Evolutionary conservation across 2,329 filamentous ascomycete genomes (phyloP), one percentile per base, ranked within the genome.

Genomic region (Alternaria hordeiaustralica): DNA sequence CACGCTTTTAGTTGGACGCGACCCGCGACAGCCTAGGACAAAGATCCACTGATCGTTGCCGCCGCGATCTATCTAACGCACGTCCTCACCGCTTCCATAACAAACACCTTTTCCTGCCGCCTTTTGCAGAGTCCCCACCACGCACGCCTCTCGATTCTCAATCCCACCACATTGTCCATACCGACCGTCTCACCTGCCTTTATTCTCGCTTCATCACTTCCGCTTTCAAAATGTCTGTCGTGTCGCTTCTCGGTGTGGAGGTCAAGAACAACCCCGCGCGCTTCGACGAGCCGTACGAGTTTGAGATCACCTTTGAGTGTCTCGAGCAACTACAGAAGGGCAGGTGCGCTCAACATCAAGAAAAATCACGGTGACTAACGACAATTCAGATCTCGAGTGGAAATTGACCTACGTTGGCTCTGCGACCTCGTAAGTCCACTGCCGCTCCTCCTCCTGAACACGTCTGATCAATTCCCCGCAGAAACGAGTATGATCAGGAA

Each of bases 371-470:
- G 45, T 23, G 11, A 60, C 70, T 75, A 69, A 78, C 20, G 47
- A 55, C 47, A 56, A 15, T 33, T 20, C 75, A 97, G 96, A 99
- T 83, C 90, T 99, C 66, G 96, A 99, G 84, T 99, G 96, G 96
- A 99, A 99, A 84, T 87, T 99, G 75, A 99, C 94, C 80, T 99
- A 99, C 75, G 96, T 99, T 78, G 96, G 96, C 77, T 99, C 96
- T 73, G 96, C 96, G 68, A 98, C 95, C 61, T 97, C 93, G 92
- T 97, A 86, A 85, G 92, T 87, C 44, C 61, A 30, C 57, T 61
- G 50, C 15, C 47, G 15, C 33, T 26, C 23, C n/a, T 33, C 5
- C 30, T 33, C 60, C 58, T 47, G 47, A 26, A 26, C 60, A 55
- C 50, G 55, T 61, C 60, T 56, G 57, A 68, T 63, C 61, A 47